phyloP scores from a whole-genome alignment of 75 land plant species.

The Selaginella moellendorffii region DNA sequence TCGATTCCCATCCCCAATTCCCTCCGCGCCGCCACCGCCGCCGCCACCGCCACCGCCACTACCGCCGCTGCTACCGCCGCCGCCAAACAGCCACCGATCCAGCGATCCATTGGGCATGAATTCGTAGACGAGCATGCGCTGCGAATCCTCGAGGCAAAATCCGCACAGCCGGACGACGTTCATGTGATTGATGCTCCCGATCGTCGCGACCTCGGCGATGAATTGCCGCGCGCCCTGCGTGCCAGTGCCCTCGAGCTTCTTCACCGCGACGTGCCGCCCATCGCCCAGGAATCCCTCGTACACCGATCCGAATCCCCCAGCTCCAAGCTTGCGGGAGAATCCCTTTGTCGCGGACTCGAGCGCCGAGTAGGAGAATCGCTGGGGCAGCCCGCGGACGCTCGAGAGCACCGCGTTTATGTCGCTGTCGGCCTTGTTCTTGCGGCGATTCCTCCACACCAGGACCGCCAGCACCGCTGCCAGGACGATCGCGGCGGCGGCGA shows the following conservation, averaged over 20 bases:
- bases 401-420: neutral
- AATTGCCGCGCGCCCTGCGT: conserved; percentile 2
- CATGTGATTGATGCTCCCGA: neutral
- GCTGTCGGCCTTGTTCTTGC: neutral
- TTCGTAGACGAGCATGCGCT: neutral
- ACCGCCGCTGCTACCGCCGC: neutral
- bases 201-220: neutral
- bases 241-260: conserved; percentile 1
- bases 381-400: conserved; percentile 2
- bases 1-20: neutral
- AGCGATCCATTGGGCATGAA: conserved; percentile 7
- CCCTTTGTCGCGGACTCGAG: conserved; percentile 4
- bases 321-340: neutral
- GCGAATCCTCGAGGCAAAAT: neutral
- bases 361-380: neutral
- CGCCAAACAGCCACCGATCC: neutral
- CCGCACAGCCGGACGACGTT: conserved; percentile 4
- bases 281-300: neutral
- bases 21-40: too few species aligned
- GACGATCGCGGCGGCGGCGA: neutral
- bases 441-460: neutral
- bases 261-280: conserved; percentile 3
- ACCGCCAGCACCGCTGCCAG: neutral
- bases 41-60: too few species aligned
- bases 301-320: conserved; percentile 6